Evolutionary conservation across 1,284 basidiomycete species (phyloP), one percentile per base, ranked within the genome.

Genomic region (Meira nashicola): DNA sequence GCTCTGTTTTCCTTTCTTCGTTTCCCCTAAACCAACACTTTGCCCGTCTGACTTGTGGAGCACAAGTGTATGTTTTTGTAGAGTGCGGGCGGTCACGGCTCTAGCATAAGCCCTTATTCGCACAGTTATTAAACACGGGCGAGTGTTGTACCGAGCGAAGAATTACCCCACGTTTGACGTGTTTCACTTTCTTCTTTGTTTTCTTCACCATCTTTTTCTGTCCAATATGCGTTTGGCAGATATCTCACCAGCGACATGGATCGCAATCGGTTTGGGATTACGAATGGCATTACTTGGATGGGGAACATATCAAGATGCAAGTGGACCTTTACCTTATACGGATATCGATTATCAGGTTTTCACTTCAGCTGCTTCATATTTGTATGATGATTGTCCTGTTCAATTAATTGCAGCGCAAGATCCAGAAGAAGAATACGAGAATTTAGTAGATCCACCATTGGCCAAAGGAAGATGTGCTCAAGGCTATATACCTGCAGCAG

Each of bases 291-390:
- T 94, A 48, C 87, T 94, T 58, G 72, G 87, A 5, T 93, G 91
- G 78, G 90, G 89, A 73, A 87, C 88, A 80, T 91, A 89, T 85
- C 90, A 92, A 65, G 91, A 94, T 72, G 83, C 84, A 2, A 85
- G 82, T 64, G 89, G 88, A 1, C 76, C 85, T n/a, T 84, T 97
- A 37, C 92, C 92, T 76, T 98, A 97, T 78, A 98, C 94, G 15
- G 94, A 99, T 79, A 83, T 98, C 60, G 95, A 99, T 81, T 98
- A 97, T 79, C 84, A 86, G 44, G 94, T 99, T 65, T 95, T 96
- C 81, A 89, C 86, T 58, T 93, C 97, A 78, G 95, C 93, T 3
- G 86, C 90, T 2, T 61, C 60, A 14, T 39, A 62, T 39, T 43
- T 76, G 12, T 56, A 67, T 37, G 25, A 65, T 7, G 68, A 48